These are phyloP conservation scores for Dendrobium huoshanense DNA, from an alignment of 106 monocot genomes.

Conservation along the genomic window DNA sequence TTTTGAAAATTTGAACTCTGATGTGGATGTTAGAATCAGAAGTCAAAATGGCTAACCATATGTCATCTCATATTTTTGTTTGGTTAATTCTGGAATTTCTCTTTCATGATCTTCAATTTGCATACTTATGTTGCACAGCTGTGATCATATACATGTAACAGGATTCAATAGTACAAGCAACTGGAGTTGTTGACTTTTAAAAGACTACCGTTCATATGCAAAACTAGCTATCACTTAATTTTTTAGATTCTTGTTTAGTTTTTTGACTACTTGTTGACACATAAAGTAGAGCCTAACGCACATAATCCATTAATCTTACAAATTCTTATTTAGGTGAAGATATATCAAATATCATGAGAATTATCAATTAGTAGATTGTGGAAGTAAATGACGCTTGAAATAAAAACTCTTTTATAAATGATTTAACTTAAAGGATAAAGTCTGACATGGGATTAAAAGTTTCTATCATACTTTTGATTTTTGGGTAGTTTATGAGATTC, in stretches of 20 bases:
- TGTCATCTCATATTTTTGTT: background rate
- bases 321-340: background rate
- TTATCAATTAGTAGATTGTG: background rate
- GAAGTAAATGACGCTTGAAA: background rate
- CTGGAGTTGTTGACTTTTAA: background rate
- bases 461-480: too few relatives aligned
- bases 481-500: too few relatives aligned
- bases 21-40: background rate
- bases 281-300: background rate
- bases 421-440: too few relatives aligned
- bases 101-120: background rate
- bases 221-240: background rate
- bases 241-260: background rate
- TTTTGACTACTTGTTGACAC: background rate
- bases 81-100: background rate
- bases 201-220: background rate
- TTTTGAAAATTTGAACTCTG: background rate
- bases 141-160: background rate
- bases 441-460: too few relatives aligned
- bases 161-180: background rate
- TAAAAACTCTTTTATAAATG: too few relatives aligned
- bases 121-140: background rate
- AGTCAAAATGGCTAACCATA: background rate
- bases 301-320: background rate
- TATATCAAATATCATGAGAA: background rate